These are phyloP conservation scores for Toxicodendron radicans DNA, from an alignment of 345 rosid species.

Conservation along the genomic window DNA sequence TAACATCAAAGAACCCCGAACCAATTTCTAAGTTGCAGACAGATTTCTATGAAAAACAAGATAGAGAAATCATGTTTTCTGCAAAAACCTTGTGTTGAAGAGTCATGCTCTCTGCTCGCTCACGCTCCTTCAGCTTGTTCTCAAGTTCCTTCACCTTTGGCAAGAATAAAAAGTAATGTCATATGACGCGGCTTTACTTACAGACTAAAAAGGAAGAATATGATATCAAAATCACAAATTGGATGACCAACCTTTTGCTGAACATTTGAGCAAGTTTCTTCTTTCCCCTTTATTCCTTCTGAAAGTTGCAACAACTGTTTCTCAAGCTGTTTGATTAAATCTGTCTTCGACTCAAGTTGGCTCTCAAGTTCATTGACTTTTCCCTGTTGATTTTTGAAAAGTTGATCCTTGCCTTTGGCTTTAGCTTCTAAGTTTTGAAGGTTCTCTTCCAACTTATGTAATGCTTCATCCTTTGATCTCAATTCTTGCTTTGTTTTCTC, in stretches of 20 bases:
- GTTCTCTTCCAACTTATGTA: slow-evolving; percentile 35
- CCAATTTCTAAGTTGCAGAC: background rate
- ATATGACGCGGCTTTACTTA: background rate
- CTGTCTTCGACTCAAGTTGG: slow-evolving; percentile 33
- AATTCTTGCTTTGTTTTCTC: slow-evolving; percentile 45
- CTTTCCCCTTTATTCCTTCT: slow-evolving; percentile 37
- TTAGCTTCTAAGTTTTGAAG: slow-evolving; percentile 34
- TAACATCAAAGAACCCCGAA: background rate
- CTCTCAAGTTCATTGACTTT: slow-evolving; percentile 37
- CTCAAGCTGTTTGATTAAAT: slow-evolving; percentile 28
- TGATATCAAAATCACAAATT: background rate
- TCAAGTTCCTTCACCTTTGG: slow-evolving; percentile 35
- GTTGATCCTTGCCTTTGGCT: slow-evolving; percentile 37
- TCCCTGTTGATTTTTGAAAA: slow-evolving; percentile 34
- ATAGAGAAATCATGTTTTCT: background rate
- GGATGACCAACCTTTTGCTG: slow-evolving; percentile 36
- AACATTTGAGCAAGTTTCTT: slow-evolving; percentile 30
- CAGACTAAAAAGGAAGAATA: background rate
- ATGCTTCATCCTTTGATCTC: slow-evolving; percentile 39
- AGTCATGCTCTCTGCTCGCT: slow-evolving; percentile 18
- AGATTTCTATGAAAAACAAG: background rate
- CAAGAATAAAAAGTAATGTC: slow-evolving; percentile 6
- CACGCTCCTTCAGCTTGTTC: slow-evolving; percentile 26
- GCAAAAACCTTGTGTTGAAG: slow-evolving; percentile 34
- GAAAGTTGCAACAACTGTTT: slow-evolving; percentile 39